Percentiles rank a stretch among this genome's conserved stretches.
These are phyloP conservation scores for Botrytis medusae DNA, from an alignment of 2,329 filamentous ascomycete genomes.

Conservation along the genomic window DNA sequence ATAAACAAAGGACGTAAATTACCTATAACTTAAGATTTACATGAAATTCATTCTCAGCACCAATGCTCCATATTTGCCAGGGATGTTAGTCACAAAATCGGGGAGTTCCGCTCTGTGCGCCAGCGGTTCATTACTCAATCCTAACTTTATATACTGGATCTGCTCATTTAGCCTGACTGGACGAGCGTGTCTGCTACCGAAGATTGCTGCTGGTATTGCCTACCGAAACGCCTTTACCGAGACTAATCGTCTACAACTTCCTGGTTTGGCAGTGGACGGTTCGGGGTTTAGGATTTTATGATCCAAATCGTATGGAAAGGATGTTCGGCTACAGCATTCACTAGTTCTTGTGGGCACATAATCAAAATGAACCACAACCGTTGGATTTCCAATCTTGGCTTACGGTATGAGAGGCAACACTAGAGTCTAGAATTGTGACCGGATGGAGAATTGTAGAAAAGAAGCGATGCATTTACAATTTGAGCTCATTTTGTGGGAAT, in stretches of 20 bases:
- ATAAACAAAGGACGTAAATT: not conserved
- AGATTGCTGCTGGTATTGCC: not conserved
- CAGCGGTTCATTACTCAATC: conserved; percentile 12
- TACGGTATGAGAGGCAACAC: not conserved
- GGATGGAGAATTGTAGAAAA: not conserved
- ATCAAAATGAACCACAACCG: not conserved
- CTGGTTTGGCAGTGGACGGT: not conserved
- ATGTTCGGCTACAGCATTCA: not conserved
- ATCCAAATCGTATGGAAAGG: not conserved
- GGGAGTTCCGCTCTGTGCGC: not conserved
- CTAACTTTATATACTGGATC: conserved; percentile 8
- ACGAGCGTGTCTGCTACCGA: not conserved
- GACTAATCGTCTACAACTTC: conserved; percentile 1
- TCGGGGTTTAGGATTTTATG: not conserved
- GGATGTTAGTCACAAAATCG: not conserved
- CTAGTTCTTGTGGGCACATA: not conserved
- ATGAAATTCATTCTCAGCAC: not conserved
- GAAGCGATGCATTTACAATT: not conserved
- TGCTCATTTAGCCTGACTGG: not conserved
- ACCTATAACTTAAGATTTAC: conserved; percentile 3
- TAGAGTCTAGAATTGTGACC: not conserved
- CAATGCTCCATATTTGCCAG: not conserved
- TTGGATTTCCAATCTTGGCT: not conserved
- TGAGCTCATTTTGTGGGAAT: not conserved
- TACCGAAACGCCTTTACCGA: conserved; percentile 10